These are phyloP conservation scores for Parathielavia hyrcaniae DNA, from an alignment of 495 filamentous ascomycete species.

Conservation along the genomic window DNA sequence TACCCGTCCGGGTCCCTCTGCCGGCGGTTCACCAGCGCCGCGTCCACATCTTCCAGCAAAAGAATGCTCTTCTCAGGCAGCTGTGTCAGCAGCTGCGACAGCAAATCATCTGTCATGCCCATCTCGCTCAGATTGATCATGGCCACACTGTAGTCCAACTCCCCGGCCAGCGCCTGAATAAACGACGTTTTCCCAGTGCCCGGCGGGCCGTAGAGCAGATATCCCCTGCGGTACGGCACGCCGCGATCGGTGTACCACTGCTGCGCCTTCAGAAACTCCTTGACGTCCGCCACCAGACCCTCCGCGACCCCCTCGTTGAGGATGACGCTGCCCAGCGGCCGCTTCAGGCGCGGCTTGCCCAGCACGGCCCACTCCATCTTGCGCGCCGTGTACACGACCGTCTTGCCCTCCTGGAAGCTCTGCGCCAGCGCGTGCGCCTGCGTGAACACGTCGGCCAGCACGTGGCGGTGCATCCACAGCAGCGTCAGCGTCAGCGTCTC, in stretches of 20 bases:
- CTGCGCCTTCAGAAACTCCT: slow-evolving; percentile 70
- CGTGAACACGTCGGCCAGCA: slow-evolving; percentile 78
- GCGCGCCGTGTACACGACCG: slow-evolving; percentile 78
- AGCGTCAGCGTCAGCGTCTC: slow-evolving; percentile 92
- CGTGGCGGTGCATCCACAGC: slow-evolving; percentile 74
- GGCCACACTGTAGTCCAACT: slow-evolving; percentile 88
- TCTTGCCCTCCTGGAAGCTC: slow-evolving; percentile 82
- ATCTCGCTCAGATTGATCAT: slow-evolving; percentile 90
- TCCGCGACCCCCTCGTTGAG: slow-evolving; percentile 82
- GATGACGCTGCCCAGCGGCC: slow-evolving; percentile 81
- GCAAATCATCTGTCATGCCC: slow-evolving; percentile 85
- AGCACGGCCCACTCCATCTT: slow-evolving; percentile 79
- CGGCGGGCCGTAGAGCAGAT: slow-evolving; percentile 88
- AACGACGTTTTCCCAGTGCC: slow-evolving; percentile 95
- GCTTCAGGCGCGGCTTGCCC: slow-evolving; percentile 78
- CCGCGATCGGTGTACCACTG: slow-evolving; percentile 92
- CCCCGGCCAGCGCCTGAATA: slow-evolving; percentile 87
- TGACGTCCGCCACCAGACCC: slow-evolving; percentile 73
- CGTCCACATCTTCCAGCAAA: slow-evolving; percentile 90
- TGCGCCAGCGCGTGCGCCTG: slow-evolving; percentile 76
- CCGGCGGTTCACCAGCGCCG: slow-evolving; percentile 77
- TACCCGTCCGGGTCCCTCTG: slow-evolving; percentile 80
- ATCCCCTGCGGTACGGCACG: slow-evolving; percentile 90
- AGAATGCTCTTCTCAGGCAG: slow-evolving; percentile 80
- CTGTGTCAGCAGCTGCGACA: slow-evolving; percentile 82